Percentiles rank a stretch among this genome's conserved stretches.
phyloP scores from a whole-genome alignment of 176 grass and related monocot species.

The Paspalum vaginatum region DNA sequence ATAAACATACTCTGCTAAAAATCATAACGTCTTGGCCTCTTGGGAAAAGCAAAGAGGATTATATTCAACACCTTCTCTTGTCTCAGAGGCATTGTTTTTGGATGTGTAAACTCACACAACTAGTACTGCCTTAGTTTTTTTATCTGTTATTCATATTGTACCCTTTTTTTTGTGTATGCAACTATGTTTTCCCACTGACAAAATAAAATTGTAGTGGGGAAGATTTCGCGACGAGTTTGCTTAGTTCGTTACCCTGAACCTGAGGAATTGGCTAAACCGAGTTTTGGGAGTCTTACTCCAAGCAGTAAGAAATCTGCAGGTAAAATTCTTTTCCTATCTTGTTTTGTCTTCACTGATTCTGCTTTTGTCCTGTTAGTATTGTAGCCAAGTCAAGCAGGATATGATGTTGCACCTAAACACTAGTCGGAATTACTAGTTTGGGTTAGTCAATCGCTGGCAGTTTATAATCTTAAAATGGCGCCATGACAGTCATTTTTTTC shows the following conservation, averaged over 20 bases:
- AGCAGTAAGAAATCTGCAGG: constrained; percentile 64
- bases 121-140: background rate
- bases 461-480: background rate
- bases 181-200: background rate
- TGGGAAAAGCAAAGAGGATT: too few relatives aligned
- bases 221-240: constrained; percentile 64
- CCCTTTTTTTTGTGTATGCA: constrained; percentile 35
- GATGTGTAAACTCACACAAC: background rate
- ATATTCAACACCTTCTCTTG: background rate
- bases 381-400: constrained; percentile 1
- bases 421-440: background rate
- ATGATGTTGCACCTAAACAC: background rate
- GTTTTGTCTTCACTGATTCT: background rate
- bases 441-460: background rate
- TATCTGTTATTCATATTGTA: background rate
- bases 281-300: constrained; percentile 38
- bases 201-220: constrained; percentile 63
- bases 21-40: background rate
- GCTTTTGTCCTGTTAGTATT: constrained; percentile 9
- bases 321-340: constrained; percentile 31
- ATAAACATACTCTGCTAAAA: background rate
- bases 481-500: background rate
- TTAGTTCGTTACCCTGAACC: constrained; percentile 77
- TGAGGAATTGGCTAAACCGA: constrained; percentile 62
- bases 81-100: background rate